A percentile compares a stretch with the other conserved stretches of the same genome.
Conservation (phyloP, 306 rosid species). For the Acmispon strigosus region DNA sequence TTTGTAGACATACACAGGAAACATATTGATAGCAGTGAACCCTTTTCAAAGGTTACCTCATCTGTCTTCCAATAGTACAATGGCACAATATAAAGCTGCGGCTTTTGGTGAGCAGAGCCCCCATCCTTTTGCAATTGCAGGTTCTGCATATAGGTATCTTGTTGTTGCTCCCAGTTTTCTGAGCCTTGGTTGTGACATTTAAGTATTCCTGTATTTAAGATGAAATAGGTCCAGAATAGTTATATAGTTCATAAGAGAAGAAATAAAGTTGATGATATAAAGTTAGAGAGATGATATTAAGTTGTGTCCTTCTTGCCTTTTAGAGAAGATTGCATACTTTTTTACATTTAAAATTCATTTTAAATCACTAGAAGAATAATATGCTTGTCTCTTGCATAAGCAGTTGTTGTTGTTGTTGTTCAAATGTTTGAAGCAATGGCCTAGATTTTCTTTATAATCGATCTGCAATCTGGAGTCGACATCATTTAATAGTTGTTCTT, state of each 20-base stretch:
- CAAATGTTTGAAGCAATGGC: not conserved
- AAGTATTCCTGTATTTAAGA: not conserved
- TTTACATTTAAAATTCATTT: not conserved
- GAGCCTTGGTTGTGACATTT: not conserved
- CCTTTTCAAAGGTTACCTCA: conserved; percentile 92
- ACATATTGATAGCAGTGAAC: conserved; percentile 90
- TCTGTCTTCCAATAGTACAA: conserved; percentile 52
- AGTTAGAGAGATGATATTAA: not conserved
- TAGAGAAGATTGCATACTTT: not conserved
- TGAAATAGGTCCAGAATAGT: not conserved
- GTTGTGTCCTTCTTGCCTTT: not conserved
- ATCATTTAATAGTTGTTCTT: not conserved
- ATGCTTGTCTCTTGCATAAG: not conserved
- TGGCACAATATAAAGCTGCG: conserved; percentile 72
- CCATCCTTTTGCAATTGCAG: conserved; percentile 97
- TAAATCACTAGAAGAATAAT: not conserved
- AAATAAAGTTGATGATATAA: not conserved
- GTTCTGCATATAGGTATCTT: conserved; percentile 88
- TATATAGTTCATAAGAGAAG: not conserved
- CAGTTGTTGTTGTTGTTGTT: too few species aligned
- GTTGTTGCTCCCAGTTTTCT: conserved; percentile 7
- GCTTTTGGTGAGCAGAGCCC: conserved; percentile 87
- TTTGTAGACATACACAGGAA: conserved; percentile 92
- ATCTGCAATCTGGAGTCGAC: not conserved
- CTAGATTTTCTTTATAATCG: not conserved